Conservation (phyloP, 768 basidiomycete species). For the Strobilomyces echinocephalus region DNA sequence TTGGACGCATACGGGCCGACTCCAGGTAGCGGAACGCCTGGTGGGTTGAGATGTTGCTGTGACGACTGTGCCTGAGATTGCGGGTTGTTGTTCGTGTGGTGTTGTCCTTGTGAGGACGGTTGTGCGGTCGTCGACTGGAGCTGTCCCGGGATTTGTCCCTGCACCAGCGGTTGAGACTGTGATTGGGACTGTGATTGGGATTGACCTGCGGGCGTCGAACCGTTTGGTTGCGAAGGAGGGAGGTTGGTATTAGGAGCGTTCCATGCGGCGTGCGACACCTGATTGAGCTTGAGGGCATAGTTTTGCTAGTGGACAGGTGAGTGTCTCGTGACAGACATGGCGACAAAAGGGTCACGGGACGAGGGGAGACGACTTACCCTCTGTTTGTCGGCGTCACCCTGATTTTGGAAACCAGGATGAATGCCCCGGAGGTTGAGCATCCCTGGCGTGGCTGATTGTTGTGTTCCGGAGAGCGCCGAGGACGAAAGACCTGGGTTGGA, state of each 20-base stretch:
- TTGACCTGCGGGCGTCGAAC: slow-evolving; percentile 19
- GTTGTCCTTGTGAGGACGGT: slow-evolving; percentile 28
- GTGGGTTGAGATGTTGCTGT: slow-evolving; percentile 50
- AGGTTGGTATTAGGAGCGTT: slow-evolving; percentile 52
- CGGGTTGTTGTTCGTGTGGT: slow-evolving; percentile 32
- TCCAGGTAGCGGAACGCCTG: slow-evolving; percentile 41
- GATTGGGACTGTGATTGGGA: slow-evolving; percentile 22
- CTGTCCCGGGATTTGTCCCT: slow-evolving; percentile 20
- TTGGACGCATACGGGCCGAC: slow-evolving; percentile 33
- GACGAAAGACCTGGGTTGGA: slow-evolving; percentile 14
- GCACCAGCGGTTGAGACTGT: slow-evolving; percentile 22
- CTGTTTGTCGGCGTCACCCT: slow-evolving; percentile 61
- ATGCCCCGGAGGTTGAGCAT: slow-evolving; percentile 54
- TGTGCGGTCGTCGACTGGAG: slow-evolving; percentile 19
- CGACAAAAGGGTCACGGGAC: not conserved
- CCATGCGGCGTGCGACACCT: slow-evolving; percentile 61
- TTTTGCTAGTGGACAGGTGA: slow-evolving; percentile 42
- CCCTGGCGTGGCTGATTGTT: slow-evolving; percentile 56
- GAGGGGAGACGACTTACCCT: slow-evolving; percentile 48
- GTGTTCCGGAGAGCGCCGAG: slow-evolving; percentile 38
- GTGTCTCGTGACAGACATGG: not conserved
- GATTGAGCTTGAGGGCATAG: slow-evolving; percentile 61
- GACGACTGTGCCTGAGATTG: slow-evolving; percentile 30
- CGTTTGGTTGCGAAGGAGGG: slow-evolving; percentile 29
- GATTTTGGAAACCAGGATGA: slow-evolving; percentile 45